phyloP scores from a whole-genome alignment of 371 early-diverging fungal species.

The Circinella minor region DNA sequence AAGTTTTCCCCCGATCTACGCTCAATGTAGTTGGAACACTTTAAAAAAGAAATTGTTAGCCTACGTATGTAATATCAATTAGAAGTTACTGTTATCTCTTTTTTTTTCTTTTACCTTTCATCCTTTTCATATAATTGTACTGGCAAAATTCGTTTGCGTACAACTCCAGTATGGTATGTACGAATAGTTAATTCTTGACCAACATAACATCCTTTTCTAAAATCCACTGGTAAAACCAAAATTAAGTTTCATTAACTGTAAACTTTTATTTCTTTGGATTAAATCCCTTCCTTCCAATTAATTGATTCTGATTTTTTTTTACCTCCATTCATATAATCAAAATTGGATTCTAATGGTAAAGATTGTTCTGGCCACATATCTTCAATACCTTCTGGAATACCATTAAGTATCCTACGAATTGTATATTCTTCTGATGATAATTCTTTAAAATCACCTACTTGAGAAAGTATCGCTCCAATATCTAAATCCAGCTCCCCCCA shows the following conservation, averaged over 20 bases:
- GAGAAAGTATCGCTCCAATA: conserved; percentile 26
- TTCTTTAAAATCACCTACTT: conserved; percentile 42
- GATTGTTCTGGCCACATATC: conserved; percentile 77
- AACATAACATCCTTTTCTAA: conserved; percentile 96
- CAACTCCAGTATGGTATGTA: conserved; percentile 94
- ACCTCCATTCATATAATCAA: conserved; percentile 93
- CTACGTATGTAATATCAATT: too few relatives aligned
- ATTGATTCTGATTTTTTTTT: conserved; percentile 1
- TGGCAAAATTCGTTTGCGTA: conserved; percentile 92
- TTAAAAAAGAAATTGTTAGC: background rate
- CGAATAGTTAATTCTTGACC: conserved; percentile 98
- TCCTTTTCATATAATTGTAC: conserved; percentile 60
- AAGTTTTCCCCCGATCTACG: conserved; percentile 32
- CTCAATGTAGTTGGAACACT: conserved; percentile 42
- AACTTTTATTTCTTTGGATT: too few relatives aligned
- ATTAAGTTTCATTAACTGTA: background rate
- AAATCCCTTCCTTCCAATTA: too few relatives aligned
- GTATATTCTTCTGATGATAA: conserved; percentile 66
- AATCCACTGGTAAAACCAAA: conserved; percentile 71
- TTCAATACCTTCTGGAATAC: conserved; percentile 88
- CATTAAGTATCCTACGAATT: conserved; percentile 79
- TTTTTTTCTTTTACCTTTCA: conserved; percentile 37
- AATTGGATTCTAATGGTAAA: conserved; percentile 90
- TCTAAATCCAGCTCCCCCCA: conserved; percentile 13
- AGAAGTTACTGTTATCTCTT: too few relatives aligned